Conservation (phyloP, 768 basidiomycete species). For the Tylopilus sp. region DNA sequence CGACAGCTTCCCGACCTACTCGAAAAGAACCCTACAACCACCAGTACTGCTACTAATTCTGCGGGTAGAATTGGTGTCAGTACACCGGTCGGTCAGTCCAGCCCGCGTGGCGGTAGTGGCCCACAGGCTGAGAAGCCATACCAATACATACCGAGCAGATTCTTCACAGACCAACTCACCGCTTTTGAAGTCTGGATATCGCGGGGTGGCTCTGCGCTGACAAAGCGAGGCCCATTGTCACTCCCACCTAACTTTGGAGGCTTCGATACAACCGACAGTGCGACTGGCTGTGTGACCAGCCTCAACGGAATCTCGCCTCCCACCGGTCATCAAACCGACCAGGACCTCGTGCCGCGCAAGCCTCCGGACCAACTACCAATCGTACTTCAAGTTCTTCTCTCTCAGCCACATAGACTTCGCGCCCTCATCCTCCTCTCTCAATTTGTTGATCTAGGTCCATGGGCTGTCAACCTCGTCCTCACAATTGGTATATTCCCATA, state of each 20-base stretch:
- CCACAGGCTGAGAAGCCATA: constrained; percentile 48
- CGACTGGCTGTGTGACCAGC: constrained; percentile 17
- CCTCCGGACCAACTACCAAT: constrained; percentile 98
- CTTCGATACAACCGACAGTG: constrained; percentile 20
- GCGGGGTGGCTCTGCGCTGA: constrained; percentile 82
- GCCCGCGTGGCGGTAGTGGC: constrained; percentile 18
- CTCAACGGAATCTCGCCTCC: constrained; percentile 8
- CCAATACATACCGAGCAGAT: constrained; percentile 79
- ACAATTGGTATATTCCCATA: constrained; percentile 99
- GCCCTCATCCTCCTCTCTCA: constrained; percentile 95
- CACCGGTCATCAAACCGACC: constrained; percentile 18
- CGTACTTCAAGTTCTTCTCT: constrained; percentile 93
- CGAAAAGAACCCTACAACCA: constrained; percentile 32
- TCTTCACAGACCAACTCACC: constrained; percentile 94
- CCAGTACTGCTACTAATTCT: constrained; percentile 21
- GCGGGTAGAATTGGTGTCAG: constrained; percentile 10
- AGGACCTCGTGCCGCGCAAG: constrained; percentile 72
- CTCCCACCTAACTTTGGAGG: constrained; percentile 49
- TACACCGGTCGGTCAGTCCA: constrained; percentile 14
- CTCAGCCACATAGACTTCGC: constrained; percentile 91
- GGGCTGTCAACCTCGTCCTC: constrained; percentile 95
- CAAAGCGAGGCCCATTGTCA: constrained; percentile 71
- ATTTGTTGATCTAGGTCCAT: constrained; percentile 97
- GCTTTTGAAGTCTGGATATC: constrained; percentile 99
- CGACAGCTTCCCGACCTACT: constrained; percentile 89